Base-by-base conservation (phyloP, 2,329 filamentous ascomycete genomes). In the Aspergillus unguis region DNA sequence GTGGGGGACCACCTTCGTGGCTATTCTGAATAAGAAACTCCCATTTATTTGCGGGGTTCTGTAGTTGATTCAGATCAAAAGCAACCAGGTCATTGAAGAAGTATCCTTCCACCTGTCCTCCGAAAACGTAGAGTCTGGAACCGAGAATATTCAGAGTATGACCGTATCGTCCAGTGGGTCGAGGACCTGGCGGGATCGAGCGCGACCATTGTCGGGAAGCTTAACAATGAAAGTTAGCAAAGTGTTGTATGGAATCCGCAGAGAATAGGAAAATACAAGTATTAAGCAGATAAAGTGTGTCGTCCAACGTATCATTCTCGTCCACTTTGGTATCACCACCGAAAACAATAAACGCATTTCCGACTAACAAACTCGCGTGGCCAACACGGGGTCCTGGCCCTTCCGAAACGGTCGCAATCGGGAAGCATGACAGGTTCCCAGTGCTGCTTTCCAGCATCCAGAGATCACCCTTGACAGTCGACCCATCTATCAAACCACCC, bases 291-390 rank as follows among this genome's bases (percentile, higher is more conserved):
- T 99, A 99, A 9, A 99, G 77, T 0, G 94, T 97, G 74, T 99
- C 92, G 65, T 99, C 94, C 53, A 99, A 77, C 44, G 89, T 80
- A 71, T 99, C 94, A 31, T 85, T 84, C 66, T 97, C 94, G 50
- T 96, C 91, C 68, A 96, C 87, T 73, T 99, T 99, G 47, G 94
- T 99, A 71, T 99, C 95, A 67, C 94, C 94, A 45, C 94, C 95
- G 67, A 97, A 99, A 9, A 99, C 94, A 62, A 99, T 99, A 70
- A 97, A 99, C 0, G 94, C 94, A 72, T 99, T 99, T 53, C 95
- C 95, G 49, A 99, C 94, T 11, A 99, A 80, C 65, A 99, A 78
- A 77, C 92, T 95, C 23, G 92, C 82, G 75, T 99, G 94, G 3
- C 94, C 94, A 48, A 99, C 94, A 75, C 94, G 84, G 1, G 95